A percentile compares a stretch with the other conserved stretches of the same genome.
These are phyloP conservation scores for Panicum virgatum DNA, from an alignment of 202 grass and related monocot genomes.

Conservation along the genomic window DNA sequence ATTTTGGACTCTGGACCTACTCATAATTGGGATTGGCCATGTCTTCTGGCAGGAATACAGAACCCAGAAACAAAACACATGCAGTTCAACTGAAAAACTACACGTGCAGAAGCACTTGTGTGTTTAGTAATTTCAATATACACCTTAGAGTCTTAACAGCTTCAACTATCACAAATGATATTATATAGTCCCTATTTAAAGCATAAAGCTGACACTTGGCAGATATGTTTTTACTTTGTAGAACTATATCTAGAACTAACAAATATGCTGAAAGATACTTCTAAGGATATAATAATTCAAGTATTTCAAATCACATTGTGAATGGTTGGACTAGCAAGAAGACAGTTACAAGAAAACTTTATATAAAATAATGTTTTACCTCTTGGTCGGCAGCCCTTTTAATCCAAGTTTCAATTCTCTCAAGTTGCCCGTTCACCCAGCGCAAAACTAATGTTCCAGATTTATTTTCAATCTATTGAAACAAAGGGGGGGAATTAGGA, in stretches of 20 bases:
- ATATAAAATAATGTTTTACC: constrained; percentile 49
- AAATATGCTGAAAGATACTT: neutral
- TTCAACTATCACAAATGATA: neutral
- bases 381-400: constrained; percentile 84
- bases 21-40: neutral
- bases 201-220: neutral
- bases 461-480: constrained; percentile 78
- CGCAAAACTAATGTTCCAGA: constrained; percentile 82
- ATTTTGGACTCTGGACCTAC: neutral
- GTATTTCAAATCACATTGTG: neutral
- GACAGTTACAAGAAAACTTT: neutral
- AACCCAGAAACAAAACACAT: neutral
- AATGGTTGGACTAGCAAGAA: neutral
- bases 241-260: neutral
- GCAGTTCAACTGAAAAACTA: constrained; percentile 10
- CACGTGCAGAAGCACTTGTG: neutral
- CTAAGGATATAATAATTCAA: neutral
- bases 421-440: constrained; percentile 93
- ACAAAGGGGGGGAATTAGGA: constrained; percentile 7
- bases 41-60: neutral
- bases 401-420: constrained; percentile 94
- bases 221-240: constrained; percentile 6
- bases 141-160: neutral
- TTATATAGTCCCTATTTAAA: neutral
- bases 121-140: neutral